Evolutionary conservation across 192 early-diverging fungal genomes (phyloP).

Genomic region (Rhizophlyctis rosea): DNA sequence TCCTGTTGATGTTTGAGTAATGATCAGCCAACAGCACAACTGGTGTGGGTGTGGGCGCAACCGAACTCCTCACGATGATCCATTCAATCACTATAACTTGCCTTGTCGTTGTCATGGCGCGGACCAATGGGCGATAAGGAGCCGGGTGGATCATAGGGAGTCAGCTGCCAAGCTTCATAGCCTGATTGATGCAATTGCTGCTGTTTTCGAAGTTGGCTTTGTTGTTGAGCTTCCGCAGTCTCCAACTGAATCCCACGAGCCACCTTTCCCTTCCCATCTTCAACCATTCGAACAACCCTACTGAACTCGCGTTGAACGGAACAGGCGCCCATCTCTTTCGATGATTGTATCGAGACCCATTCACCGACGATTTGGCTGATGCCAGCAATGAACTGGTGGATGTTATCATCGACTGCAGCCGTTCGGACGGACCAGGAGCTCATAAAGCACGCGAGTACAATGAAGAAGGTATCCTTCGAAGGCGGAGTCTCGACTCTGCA

Average conservation of each 20-base stretch:
- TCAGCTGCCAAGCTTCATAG: neutral
- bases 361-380: neutral
- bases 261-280: neutral
- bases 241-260: neutral
- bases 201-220: neutral
- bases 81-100: no score
- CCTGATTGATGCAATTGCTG: neutral
- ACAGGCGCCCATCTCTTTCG: neutral
- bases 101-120: constrained; percentile 55
- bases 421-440: neutral
- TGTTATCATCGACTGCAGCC: neutral
- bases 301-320: neutral
- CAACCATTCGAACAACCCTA: neutral
- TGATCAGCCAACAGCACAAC: no score
- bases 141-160: constrained; percentile 23
- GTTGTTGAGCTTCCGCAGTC: neutral
- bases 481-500: neutral
- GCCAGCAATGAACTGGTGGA: neutral
- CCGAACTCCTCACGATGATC: no score
- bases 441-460: neutral
- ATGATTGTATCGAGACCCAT: neutral
- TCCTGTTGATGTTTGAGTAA: no score
- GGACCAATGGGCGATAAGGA: constrained; percentile 17
- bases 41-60: no score
- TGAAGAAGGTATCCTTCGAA: neutral